Base-by-base conservation (phyloP, 2,329 filamentous ascomycete species). In the Penicillium verrucosum region DNA sequence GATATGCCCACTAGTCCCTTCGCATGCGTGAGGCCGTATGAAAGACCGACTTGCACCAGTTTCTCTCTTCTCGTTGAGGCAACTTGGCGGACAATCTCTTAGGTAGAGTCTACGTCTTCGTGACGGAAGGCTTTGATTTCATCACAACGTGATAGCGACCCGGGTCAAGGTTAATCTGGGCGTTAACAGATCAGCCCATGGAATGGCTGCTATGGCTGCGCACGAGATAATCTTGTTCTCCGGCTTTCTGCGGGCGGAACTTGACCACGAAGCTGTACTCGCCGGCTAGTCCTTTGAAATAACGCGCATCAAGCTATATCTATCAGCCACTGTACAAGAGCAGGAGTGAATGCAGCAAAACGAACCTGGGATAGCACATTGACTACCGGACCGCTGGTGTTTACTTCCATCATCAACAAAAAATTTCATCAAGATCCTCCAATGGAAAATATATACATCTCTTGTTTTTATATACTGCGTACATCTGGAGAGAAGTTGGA, bases 101-200 rank as follows among this genome's bases (percentile, higher is more conserved):
- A 86, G 16, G 89, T 82, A 0, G 82, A 79, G 0, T 77, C 73
- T 9, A 81, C 75, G 27, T 80, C 70, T 5, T 72, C 67, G 10
- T 75, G 66, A 16, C 87, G 83, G 18, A 81, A 81, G 1, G 89
- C 89, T 8, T 86, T 85, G 56, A 94, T 82, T 69, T 91, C 71
- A 93, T 82, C 23, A 90, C 80, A 4, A 95, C 84, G 7, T 84
- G 85, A 73, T 95, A 95, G 42, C 82, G 85, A 11, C 90, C 90
- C 0, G 87, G 82, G 21, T 89, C 85, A 27, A 95, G 83, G 36
- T 87, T 80, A 9, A 94, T 80, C 70, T 94, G 90, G 1, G 89
- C 86, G 49, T 88, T 92, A 38, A 92, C 87, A 1, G 88, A 89
- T 7, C 90, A 85, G 23, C 80, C 85, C 83, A 91, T 89, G 71